A percentile compares a stretch with the other conserved stretches of the same genome.
phyloP scores from a whole-genome alignment of 1,284 basidiomycete genomes.

The Pseudozyma sp. region DNA sequence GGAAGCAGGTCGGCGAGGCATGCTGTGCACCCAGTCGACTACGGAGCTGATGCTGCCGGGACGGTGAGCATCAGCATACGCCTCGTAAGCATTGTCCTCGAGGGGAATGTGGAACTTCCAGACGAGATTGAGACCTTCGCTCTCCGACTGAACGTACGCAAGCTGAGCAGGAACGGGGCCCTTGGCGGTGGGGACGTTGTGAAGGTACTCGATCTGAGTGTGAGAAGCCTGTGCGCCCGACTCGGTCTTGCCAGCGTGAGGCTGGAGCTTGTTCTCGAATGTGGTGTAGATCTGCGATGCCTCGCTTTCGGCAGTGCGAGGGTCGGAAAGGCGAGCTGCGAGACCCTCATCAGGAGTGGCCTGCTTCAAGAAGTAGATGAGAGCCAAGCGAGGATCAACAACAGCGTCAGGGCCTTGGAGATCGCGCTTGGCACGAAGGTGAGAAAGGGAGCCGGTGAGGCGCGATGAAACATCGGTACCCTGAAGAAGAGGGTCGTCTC shows the following conservation, averaged over 20 bases:
- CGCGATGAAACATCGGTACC: conserved; percentile 50
- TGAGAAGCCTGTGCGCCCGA: conserved; percentile 42
- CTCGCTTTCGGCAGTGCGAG: conserved; percentile 33
- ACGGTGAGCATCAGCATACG: conserved; percentile 54
- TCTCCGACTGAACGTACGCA: conserved; percentile 54
- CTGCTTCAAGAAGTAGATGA: conserved; percentile 53
- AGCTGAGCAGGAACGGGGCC: conserved; percentile 57
- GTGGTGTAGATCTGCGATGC: conserved; percentile 50
- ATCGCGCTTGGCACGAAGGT: conserved; percentile 28
- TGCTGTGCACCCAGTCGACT: conserved; percentile 58
- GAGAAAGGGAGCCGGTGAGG: conserved; percentile 41
- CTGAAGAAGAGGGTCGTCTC: conserved; percentile 55
- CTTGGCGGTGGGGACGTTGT: conserved; percentile 57
- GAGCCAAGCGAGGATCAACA: conserved; percentile 54
- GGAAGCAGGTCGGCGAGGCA: conserved; percentile 35
- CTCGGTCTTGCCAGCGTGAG: conserved; percentile 44
- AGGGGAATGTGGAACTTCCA: conserved; percentile 61
- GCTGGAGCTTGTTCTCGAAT: conserved; percentile 56
- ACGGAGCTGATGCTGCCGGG: conserved; percentile 54
- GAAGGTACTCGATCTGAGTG: conserved; percentile 52
- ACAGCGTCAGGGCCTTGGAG: conserved; percentile 39
- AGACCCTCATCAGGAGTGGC: conserved; percentile 53
- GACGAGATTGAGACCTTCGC: conserved; percentile 47
- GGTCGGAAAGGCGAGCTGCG: conserved; percentile 43
- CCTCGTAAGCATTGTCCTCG: conserved; percentile 60